Base-by-base conservation (phyloP, 805 yeast genomes). In the Candida oleophila region DNA sequence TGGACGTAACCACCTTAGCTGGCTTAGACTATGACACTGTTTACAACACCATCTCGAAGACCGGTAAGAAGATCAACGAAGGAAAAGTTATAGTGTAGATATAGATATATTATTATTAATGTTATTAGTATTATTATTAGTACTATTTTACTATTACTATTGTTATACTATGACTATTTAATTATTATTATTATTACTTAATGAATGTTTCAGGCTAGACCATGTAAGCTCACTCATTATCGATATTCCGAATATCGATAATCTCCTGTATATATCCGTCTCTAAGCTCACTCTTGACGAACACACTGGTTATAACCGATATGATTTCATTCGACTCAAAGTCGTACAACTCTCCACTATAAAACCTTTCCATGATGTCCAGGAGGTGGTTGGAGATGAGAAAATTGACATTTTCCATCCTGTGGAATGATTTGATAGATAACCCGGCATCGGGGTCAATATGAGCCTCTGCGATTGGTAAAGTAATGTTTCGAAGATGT, bases 31-130 rank as follows among this genome's bases (percentile, higher is more conserved):
- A 87, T 61, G 95, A 91, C 43, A 79, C 85, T 2, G 91, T 94
- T n/a, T 74, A 84, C 46, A 83, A 77, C 45, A 83, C 89, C 47
- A 92, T 92, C 53, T 72, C 84, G 51, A 92, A 92, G 74, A 90
- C 98, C 1, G 98, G 98, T 33, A 92, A 92, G 73, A 82, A 82
- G 57, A 85, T 92, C 48, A 72, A 77, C 41, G 73, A 76, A 25
- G 96, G 96, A 11, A 76, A 76, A 56, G 69, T 76, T 38, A 59
- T 85, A 44, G 30, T 25, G 30, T 25, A 25, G 11, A 25, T 11
- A n/a, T n/a, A n/a, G n/a, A n/a, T n/a, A n/a, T n/a, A n/a, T n/a
- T n/a, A n/a, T n/a, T n/a, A n/a, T n/a, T n/a, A n/a, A n/a, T n/a
- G n/a, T n/a, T n/a, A n/a, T n/a, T n/a, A n/a, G n/a, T n/a, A n/a